Base-by-base conservation (phyloP, 805 yeast species). In the Candida oleophila region DNA sequence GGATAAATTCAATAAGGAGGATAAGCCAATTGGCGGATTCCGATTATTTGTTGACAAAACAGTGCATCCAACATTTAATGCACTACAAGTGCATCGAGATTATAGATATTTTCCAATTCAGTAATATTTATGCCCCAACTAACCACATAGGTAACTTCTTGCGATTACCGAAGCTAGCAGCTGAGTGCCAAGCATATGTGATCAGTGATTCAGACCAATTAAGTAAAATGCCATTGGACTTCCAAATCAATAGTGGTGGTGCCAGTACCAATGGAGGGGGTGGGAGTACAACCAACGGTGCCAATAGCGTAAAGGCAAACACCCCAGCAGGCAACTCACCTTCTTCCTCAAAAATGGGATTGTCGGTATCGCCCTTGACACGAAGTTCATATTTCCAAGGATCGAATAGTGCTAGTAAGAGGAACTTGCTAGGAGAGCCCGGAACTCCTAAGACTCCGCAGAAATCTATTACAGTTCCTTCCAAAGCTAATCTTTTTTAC, bases 101-200 rank as follows among this genome's bases (percentile, higher is more conserved):
- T 8, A 73, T 88, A 12, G 98, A 92, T 60, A 81, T 94, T 14
- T 92, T 94, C 63, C 97, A 91, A 60, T 94, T 91, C 61, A 71
- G 83, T 41, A 92, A 89, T 65, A 81, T 84, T 20, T 94, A 94
- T 67, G 94, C 97, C 0, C 89, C 96, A 19, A 89, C 98, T 0
- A 83, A 94, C 32, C 77, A 80, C 38, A 79, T 94, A 20, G 81
- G 87, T 0, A 64, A 72, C 30, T 88, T 95, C 53, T 71, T 89
- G 41, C 77, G 78, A 37, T 48, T 62, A 16, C 87, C 83, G 52
- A 71, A 76, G 0, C 73, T 92, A 76, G 87, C 90, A 9, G 76
- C 79, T 9, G 96, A 90, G 55, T 92, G 98, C 61, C 96, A 88
- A 60, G 80, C 84, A 1, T 94, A 89, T 57, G 91, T 90, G 2